These are phyloP conservation scores for Plasmodium inui DNA, from an alignment of 169 alveolate species.

Conservation along the genomic window DNA sequence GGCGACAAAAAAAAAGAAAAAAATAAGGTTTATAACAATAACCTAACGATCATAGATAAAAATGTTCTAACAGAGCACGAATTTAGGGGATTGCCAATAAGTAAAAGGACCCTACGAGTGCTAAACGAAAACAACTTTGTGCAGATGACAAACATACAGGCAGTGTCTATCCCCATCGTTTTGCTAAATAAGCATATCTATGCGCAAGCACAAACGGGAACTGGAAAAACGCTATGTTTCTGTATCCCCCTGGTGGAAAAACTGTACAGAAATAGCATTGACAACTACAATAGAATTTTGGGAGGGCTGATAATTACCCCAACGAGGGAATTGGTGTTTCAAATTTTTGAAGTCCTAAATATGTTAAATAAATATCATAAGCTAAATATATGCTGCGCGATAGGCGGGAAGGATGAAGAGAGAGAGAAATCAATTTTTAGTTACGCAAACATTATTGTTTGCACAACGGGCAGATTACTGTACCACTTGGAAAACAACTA, in stretches of 20 bases:
- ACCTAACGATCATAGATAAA: slow-evolving; percentile 64
- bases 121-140: slow-evolving; percentile 52
- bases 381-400: slow-evolving; percentile 88
- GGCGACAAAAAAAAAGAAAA: slow-evolving; percentile 5
- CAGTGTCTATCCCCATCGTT: slow-evolving; percentile 62
- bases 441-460: slow-evolving; percentile 95
- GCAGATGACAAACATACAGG: slow-evolving; percentile 69
- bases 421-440: slow-evolving; percentile 84
- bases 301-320: slow-evolving; percentile 95
- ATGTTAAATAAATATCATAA: slow-evolving; percentile 92
- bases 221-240: slow-evolving; percentile 97
- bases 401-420: slow-evolving; percentile 95
- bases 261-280: slow-evolving; percentile 95
- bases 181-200: slow-evolving; percentile 66
- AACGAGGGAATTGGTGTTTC: slow-evolving; percentile 97
- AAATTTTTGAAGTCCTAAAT: slow-evolving; percentile 95
- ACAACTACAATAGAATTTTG: slow-evolving; percentile 87
- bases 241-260: slow-evolving; percentile 94
- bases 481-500: slow-evolving; percentile 83
- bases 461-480: slow-evolving; percentile 97
- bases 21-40: slow-evolving; percentile 20
- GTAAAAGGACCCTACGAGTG: slow-evolving; percentile 54
- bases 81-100: slow-evolving; percentile 43
- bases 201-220: slow-evolving; percentile 96
- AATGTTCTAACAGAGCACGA: slow-evolving; percentile 46